phyloP scores from a whole-genome alignment of 2,329 filamentous ascomycete genomes.

The Penicillium sp. region DNA sequence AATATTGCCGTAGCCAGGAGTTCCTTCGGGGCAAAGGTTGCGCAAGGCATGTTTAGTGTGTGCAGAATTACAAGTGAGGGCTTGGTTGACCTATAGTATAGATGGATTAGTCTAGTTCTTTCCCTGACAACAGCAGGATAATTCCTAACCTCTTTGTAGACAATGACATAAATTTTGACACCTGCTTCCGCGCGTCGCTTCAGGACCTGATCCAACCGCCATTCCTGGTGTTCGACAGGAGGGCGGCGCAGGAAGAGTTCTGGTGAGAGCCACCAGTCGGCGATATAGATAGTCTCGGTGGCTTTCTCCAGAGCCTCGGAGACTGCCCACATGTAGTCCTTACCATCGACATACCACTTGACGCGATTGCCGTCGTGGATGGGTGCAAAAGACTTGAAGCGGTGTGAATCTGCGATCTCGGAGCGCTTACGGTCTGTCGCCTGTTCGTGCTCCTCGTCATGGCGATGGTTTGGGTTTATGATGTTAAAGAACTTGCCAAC shows the following conservation, averaged over 20 bases:
- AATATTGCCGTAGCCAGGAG: constrained; percentile 84
- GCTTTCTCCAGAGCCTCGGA: constrained; percentile 86
- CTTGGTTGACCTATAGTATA: constrained; percentile 59
- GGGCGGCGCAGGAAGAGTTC: constrained; percentile 83
- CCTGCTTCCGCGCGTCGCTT: constrained; percentile 88
- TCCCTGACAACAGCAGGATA: neutral
- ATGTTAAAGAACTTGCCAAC: constrained; percentile 65
- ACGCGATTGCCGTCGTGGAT: constrained; percentile 79
- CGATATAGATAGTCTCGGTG: constrained; percentile 91
- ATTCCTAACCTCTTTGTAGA: constrained; percentile 73
- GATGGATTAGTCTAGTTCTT: neutral
- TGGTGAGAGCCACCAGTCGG: constrained; percentile 95
- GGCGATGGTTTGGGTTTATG: constrained; percentile 84
- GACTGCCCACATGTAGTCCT: constrained; percentile 95
- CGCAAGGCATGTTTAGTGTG: constrained; percentile 89
- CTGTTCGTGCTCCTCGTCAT: constrained; percentile 90
- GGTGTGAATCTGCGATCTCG: constrained; percentile 68
- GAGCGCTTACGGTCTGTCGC: constrained; percentile 77
- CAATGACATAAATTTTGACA: constrained; percentile 89
- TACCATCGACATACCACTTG: constrained; percentile 97
- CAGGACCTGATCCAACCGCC: constrained; percentile 79
- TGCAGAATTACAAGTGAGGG: constrained; percentile 84
- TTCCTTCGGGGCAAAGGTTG: constrained; percentile 75
- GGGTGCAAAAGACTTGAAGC: constrained; percentile 89
- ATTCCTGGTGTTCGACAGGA: constrained; percentile 78